Evolutionary conservation across 2,329 filamentous ascomycete genomes (phyloP).

Genomic region (Aspergillus sojae): DNA sequence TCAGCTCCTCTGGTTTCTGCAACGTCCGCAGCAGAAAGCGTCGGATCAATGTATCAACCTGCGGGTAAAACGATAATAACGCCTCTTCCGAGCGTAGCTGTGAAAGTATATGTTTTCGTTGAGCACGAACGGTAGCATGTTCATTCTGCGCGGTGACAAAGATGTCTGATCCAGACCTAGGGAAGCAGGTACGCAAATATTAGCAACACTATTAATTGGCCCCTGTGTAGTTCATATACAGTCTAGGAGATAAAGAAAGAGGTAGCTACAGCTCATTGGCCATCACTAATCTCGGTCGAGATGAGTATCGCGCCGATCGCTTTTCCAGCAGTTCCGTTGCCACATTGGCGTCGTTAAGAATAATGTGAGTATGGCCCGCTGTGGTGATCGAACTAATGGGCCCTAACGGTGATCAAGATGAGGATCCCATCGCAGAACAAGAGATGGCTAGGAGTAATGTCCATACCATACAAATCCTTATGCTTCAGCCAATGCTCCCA

Average conservation of each 20-base stretch:
- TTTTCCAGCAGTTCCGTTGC: conserved; percentile 38
- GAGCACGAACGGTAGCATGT: neutral
- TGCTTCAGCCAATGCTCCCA: conserved; percentile 46
- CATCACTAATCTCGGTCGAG: conserved; percentile 29
- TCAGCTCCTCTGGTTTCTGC: conserved; percentile 40
- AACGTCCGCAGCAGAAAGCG: conserved; percentile 48
- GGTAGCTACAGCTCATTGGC: conserved; percentile 10
- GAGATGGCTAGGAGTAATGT: too few species aligned
- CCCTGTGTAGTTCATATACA: neutral
- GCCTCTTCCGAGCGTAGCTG: conserved; percentile 48
- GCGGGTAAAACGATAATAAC: conserved; percentile 46
- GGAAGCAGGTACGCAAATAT: neutral
- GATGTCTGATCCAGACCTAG: neutral
- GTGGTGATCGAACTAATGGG: conserved; percentile 40
- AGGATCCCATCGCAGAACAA: neutral
- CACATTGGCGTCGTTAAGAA: conserved; percentile 34
- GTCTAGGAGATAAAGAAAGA: conserved; percentile 8
- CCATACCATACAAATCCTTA: conserved; percentile 41
- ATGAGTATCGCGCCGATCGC: conserved; percentile 29
- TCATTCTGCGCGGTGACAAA: neutral
- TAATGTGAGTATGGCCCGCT: conserved; percentile 34
- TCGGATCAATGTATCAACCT: conserved; percentile 42
- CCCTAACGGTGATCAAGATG: conserved; percentile 14
- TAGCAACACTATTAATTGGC: neutral
- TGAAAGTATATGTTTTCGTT: conserved; percentile 48